Evolutionary conservation across 1,284 basidiomycete genomes (phyloP).

Genomic region (Rhodotorula sp.): DNA sequence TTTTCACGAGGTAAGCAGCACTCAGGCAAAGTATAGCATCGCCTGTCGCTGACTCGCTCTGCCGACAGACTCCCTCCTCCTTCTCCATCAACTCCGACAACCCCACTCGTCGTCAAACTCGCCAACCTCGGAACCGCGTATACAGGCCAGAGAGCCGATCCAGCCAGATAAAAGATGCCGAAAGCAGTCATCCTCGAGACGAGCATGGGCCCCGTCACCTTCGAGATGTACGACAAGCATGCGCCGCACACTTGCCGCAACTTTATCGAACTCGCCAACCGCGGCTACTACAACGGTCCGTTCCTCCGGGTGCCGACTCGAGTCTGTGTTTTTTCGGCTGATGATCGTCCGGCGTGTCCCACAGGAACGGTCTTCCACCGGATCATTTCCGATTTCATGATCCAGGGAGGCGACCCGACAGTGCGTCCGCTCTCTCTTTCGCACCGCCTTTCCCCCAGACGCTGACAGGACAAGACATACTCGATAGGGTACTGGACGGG

Average conservation of each 20-base stretch:
- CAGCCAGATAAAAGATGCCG: not conserved
- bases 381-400: slow-evolving; percentile 89
- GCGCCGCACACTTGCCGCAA: slow-evolving; percentile 94
- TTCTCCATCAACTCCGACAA: no score
- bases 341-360: not conserved
- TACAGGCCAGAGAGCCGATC: not conserved
- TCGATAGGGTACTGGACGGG: slow-evolving; percentile 90
- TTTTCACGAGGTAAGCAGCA: no score
- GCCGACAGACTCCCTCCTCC: no score
- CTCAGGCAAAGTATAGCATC: no score
- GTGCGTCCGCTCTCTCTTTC: not conserved
- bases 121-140: not conserved
- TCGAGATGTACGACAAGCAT: slow-evolving; percentile 88
- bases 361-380: slow-evolving; percentile 84
- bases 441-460: not conserved
- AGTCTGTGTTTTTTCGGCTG: no score
- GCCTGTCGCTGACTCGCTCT: no score
- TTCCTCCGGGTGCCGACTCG: not conserved
- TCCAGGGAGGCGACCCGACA: slow-evolving; percentile 60
- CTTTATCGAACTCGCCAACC: slow-evolving; percentile 76
- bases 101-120: not conserved
- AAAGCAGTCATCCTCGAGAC: slow-evolving; percentile 64
- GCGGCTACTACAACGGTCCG: slow-evolving; percentile 56
- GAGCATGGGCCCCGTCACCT: slow-evolving; percentile 58
- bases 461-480: not conserved